Evolutionary conservation across 805 yeast genomes (phyloP), one percentile per base, ranked within the genome.

Genomic region (Saturnispora hagleri): DNA sequence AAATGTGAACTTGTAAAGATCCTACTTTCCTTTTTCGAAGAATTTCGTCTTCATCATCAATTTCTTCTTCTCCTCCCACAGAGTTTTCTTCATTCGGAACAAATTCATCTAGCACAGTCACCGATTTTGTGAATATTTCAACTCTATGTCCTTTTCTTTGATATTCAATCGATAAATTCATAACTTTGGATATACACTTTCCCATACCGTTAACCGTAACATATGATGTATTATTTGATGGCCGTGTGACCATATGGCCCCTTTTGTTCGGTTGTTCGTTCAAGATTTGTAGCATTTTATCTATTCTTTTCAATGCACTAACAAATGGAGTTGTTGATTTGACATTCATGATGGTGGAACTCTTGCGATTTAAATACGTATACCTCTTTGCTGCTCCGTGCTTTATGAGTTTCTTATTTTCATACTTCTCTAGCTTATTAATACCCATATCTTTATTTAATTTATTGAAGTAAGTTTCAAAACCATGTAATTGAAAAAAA

Each of bases 151-250:
- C 68, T 34, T 76, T 74, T 15, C 68, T 69, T 58, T 77, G 77
- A 61, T 82, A 84, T 59, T 80, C 75, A 27, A 80, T 63, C 0
- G 80, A 95, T 1, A 89, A 55, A 13, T 81, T 70, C n/a, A 85
- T 54, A 0, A 83, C 79, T 59, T 77, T 83, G 47, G 76, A 81
- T 9, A 85, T 79, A 9, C 90, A 77, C 51, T 72, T 74, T 1
- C 96, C 96, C 84, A 87, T 81, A 0, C 95, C 97, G 51, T 78
- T 66, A 3, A 89, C 74, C 0, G 75, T 71, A 7, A 88, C 72
- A 60, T 70, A 77, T 27, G 69, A 60, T 0, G 69, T 69, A 20
- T 17, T 15, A 24, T 50, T 35, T 2, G 45, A 33, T 18, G 65
- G 67, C 26, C 53, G 47, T 8, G 49, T 47, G 3, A 48, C 34